Base-by-base conservation (phyloP, 2,329 filamentous ascomycete species). In the Penicillium paneum region DNA sequence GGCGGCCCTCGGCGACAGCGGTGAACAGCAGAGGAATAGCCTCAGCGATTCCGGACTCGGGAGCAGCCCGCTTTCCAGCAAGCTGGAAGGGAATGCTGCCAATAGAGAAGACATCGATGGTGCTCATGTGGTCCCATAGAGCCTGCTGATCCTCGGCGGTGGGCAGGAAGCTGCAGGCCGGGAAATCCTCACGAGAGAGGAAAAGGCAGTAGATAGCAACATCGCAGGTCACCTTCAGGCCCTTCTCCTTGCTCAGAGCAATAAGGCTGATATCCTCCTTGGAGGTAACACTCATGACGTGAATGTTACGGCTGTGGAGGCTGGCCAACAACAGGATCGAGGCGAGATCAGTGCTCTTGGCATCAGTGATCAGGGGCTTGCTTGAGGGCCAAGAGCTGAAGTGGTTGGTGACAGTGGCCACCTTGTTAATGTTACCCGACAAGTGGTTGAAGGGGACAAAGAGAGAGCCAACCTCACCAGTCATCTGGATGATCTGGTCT, bases 401-500 rank as follows among this genome's bases (percentile, higher is more conserved):
- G 76, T 92, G 89, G 56, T 86, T 83, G 49, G 87, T 90, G 58
- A 91, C 87, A 10, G 88, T 85, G 19, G 89, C 87, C 42, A 91
- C 89, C 78, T 90, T 90, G 81, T 85, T 91, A 71, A 92, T 91
- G 72, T 91, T 92, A 64, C 88, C 88, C 56, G 87, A 89, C 26
- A 91, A 77, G 71, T 90, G 79, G 73, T 92, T 90, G 79, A 92
- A 92, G 13, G 89, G 89, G 58, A 92, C 89, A 76, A 91, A 92
- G 40, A 92, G 79, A 19, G 89, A 90, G 28, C 89, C 89, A 52
- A 92, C 89, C 62, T 91, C 88, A 45, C 82, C 79, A 17, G 85
- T 84, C 52, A 91, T 81, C 61, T 86, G 81, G 66, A 84, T 86
- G 67, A 92, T 87, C 74, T 91, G 86, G 62, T 88, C 83, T 15